These are phyloP conservation scores for Metschnikowia orientalis DNA, from an alignment of 805 yeast species.

Conservation along the genomic window DNA sequence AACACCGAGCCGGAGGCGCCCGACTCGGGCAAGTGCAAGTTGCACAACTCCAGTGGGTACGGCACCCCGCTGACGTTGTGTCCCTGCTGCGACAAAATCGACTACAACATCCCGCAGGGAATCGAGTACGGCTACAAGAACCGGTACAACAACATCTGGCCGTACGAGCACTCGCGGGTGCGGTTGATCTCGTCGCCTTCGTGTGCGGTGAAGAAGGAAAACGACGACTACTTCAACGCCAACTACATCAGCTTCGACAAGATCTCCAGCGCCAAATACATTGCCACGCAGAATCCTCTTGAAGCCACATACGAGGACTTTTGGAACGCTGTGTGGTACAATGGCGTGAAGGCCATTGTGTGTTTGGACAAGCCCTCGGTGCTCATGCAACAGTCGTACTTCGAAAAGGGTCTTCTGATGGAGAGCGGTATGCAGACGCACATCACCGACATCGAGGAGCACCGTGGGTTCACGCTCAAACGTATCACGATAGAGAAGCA, in stretches of 20 bases:
- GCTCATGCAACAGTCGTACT: constrained; percentile 16
- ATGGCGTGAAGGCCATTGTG: constrained; percentile 32
- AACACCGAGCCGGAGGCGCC: constrained; percentile 8
- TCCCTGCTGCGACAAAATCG: constrained; percentile 38
- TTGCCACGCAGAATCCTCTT: constrained; percentile 46
- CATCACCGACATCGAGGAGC: constrained; percentile 8
- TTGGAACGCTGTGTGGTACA: constrained; percentile 37
- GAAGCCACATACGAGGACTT: constrained; percentile 40
- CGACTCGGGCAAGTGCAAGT: constrained; percentile 9
- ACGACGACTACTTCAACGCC: constrained; percentile 44
- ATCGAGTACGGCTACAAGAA: constrained; percentile 78
- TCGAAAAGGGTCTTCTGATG: constrained; percentile 19
- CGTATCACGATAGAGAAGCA: constrained; percentile 11
- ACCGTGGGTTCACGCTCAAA: constrained; percentile 16
- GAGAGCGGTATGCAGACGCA: constrained; percentile 14
- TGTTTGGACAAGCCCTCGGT: constrained; percentile 31
- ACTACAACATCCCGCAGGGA: constrained; percentile 48
- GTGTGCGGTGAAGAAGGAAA: constrained; percentile 11
- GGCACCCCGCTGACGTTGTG: constrained; percentile 42
- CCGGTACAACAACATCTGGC: constrained; percentile 83
- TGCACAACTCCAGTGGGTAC: constrained; percentile 17
- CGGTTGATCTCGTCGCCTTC: constrained; percentile 35
- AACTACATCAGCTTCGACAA: constrained; percentile 34
- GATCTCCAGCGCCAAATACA: constrained; percentile 28
- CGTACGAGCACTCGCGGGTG: constrained; percentile 83